phyloP scores from a whole-genome alignment of 176 grass and related monocot genomes.

The Carex littledalei region DNA sequence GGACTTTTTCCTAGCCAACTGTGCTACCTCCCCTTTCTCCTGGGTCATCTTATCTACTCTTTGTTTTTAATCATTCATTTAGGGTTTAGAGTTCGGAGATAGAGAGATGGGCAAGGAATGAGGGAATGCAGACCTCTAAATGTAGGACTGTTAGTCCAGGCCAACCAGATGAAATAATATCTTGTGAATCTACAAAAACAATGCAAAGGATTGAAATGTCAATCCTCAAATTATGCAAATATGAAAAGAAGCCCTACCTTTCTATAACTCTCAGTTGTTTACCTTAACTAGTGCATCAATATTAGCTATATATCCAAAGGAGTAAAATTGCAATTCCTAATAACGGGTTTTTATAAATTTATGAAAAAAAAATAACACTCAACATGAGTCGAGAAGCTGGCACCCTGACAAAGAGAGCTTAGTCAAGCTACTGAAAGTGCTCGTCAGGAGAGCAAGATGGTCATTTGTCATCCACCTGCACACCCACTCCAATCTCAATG shows the following conservation, averaged over 20 bases:
- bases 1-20: too few species aligned
- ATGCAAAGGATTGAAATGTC: background rate
- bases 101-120: background rate
- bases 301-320: background rate
- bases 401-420: constrained; percentile 72
- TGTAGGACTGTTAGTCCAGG: constrained; percentile 55
- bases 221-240: background rate
- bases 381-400: constrained; percentile 69
- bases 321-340: background rate
- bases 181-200: constrained; percentile 40
- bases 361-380: constrained; percentile 21
- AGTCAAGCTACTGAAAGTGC: constrained; percentile 46
- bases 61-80: background rate
- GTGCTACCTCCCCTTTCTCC: too few species aligned
- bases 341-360: background rate
- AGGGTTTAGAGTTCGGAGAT: background rate
- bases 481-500: constrained; percentile 60
- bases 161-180: constrained; percentile 68
- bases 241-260: too few species aligned
- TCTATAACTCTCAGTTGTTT: background rate
- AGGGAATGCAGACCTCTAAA: constrained; percentile 44
- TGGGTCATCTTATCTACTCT: background rate
- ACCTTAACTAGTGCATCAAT: background rate
- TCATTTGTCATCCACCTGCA: constrained; percentile 72
- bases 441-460: constrained; percentile 46